Conservation (phyloP, 1,284 basidiomycete genomes). For the Hemileia vastatrix region DNA sequence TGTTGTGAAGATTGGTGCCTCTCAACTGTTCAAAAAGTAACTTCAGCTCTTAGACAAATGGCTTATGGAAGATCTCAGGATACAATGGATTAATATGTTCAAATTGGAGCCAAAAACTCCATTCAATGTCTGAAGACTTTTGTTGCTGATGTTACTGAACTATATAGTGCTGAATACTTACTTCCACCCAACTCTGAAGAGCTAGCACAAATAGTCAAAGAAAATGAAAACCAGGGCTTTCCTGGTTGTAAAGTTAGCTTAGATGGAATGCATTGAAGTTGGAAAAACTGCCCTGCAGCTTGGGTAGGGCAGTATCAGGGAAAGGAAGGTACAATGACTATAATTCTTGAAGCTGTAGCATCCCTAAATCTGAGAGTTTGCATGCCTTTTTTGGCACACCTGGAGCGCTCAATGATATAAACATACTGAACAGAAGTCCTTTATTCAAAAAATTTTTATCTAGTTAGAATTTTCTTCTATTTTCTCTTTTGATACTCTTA, state of each 20-base stretch:
- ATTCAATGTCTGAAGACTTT: not conserved
- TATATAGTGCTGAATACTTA: not conserved
- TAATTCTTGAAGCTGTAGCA: not conserved
- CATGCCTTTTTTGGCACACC: not conserved
- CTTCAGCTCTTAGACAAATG: no score
- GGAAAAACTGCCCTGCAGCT: not conserved
- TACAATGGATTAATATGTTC: no score
- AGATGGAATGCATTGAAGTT: not conserved
- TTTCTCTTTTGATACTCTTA: no score
- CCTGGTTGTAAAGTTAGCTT: not conserved
- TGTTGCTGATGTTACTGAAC: not conserved
- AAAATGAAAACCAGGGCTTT: not conserved
- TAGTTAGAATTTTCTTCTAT: not conserved
- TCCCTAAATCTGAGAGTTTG: not conserved
- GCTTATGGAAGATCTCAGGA: no score
- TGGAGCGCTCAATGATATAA: slow-evolving; percentile 3
- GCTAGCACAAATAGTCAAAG: not conserved
- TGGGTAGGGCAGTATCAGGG: not conserved
- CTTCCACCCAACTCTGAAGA: not conserved
- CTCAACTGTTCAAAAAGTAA: no score
- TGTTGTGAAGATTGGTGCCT: no score
- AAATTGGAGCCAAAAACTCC: no score
- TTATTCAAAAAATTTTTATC: not conserved
- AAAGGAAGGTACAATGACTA: not conserved
- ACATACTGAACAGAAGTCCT: not conserved